phyloP scores from a whole-genome alignment of 306 rosid genomes.

The Cucurbita argyrosperma region DNA sequence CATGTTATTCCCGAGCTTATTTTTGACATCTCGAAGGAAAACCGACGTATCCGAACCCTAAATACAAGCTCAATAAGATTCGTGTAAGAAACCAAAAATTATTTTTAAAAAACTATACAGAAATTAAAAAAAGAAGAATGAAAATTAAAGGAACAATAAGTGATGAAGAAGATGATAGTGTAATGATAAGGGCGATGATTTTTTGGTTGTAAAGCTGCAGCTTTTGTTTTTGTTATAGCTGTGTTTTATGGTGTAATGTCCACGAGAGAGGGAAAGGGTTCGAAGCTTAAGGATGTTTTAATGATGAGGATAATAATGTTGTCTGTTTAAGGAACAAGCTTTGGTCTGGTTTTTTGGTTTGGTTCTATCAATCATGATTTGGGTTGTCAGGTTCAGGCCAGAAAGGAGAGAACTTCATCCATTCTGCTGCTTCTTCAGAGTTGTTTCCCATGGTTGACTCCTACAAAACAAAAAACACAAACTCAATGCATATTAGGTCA shows the following conservation, averaged over 20 bases:
- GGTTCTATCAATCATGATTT: slow-evolving; percentile 64
- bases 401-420: slow-evolving; percentile 90
- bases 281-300: too few relatives aligned
- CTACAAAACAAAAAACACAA: slow-evolving; percentile 14
- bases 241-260: too few relatives aligned
- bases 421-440: slow-evolving; percentile 83
- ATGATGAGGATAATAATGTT: slow-evolving; percentile 21
- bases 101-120: background rate
- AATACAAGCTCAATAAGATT: background rate
- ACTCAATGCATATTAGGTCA: background rate
- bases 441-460: slow-evolving; percentile 59
- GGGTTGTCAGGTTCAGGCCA: slow-evolving; percentile 92
- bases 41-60: background rate
- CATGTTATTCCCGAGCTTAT: background rate
- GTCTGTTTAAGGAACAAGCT: slow-evolving; percentile 10
- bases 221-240: background rate
- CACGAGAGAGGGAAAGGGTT: too few relatives aligned
- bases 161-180: slow-evolving; percentile 8
- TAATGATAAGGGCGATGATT: slow-evolving; percentile 43
- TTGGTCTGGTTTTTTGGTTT: slow-evolving; percentile 4
- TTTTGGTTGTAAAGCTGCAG: slow-evolving; percentile 39
- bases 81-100: background rate
- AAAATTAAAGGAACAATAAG: background rate
- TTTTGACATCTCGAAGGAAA: background rate
- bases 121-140: background rate